Evolutionary conservation across 108 stramenopile species (phyloP).

Genomic region (Skeletonema potamos): DNA sequence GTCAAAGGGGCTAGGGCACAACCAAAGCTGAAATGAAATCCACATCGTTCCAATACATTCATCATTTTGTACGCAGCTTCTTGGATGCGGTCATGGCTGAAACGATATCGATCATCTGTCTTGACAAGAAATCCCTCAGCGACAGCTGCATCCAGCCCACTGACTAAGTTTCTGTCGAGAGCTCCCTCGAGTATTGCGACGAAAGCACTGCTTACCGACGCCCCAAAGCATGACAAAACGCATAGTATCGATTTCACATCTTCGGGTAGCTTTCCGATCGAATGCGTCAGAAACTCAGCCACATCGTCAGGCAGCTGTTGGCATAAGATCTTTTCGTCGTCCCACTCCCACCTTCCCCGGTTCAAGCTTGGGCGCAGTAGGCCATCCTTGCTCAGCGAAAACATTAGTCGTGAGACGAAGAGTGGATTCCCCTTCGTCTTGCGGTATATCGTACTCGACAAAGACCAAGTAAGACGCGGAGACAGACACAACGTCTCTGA

Average conservation of each 20-base stretch:
- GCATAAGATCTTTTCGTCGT: conserved; percentile 7
- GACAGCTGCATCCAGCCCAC: not conserved
- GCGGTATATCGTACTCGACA: conserved; percentile 1
- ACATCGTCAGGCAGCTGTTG: conserved; percentile 9
- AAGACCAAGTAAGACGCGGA: conserved; percentile 4
- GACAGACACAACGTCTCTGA: conserved; percentile 4
- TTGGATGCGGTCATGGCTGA: not conserved
- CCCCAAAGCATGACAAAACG: conserved; percentile 7
- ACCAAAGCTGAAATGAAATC: not conserved
- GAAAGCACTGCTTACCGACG: not conserved
- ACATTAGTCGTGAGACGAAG: not conserved
- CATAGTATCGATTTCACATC: not conserved
- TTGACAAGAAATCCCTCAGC: not conserved
- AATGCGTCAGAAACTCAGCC: not conserved
- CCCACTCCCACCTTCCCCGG: conserved; percentile 18
- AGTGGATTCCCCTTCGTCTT: conserved; percentile 23
- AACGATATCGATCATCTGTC: not conserved
- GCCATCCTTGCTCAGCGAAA: conserved; percentile 7
- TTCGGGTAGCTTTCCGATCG: not conserved
- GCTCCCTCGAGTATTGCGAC: conserved; percentile 2
- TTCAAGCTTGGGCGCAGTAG: not conserved
- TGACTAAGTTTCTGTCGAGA: not conserved
- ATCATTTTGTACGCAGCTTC: conserved; percentile 19
- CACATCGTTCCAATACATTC: not conserved
- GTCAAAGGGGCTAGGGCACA: not conserved